phyloP scores from a whole-genome alignment of 163 green algal genomes.

The Smithsoniella earleae region DNA sequence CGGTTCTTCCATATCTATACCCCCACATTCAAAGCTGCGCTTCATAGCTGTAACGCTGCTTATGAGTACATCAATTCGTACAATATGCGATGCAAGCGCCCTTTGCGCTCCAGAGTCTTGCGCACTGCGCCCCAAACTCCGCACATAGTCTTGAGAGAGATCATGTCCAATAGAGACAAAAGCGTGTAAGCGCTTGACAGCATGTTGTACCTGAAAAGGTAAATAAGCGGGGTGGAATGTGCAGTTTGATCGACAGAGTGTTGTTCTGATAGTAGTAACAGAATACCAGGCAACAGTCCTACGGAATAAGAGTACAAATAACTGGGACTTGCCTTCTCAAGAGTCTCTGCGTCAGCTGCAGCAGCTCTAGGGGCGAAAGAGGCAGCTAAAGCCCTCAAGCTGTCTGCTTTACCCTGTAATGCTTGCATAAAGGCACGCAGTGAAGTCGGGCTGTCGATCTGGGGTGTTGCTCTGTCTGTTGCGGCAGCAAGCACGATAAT shows the following conservation, averaged over 20 bases:
- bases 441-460: constrained; percentile 23
- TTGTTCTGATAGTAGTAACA: too few relatives aligned
- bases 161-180: constrained; percentile 12
- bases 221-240: too few relatives aligned
- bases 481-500: too few relatives aligned
- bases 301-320: too few relatives aligned
- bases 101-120: background rate
- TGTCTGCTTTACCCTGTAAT: constrained; percentile 20
- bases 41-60: constrained; percentile 28
- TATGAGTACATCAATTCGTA: constrained; percentile 14
- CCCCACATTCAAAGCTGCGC: constrained; percentile 21
- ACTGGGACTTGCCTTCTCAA: constrained; percentile 21
- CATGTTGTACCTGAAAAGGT: constrained; percentile 19
- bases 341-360: constrained; percentile 17
- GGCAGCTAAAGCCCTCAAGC: constrained; percentile 21
- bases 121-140: background rate
- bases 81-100: background rate
- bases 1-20: background rate
- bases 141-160: background rate
- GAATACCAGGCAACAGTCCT: too few relatives aligned
- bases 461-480: too few relatives aligned
- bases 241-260: too few relatives aligned
- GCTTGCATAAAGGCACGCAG: constrained; percentile 24
- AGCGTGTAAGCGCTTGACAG: constrained; percentile 16
- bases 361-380: constrained; percentile 24